Evolutionary conservation across 768 basidiomycete species (phyloP), one percentile per base, ranked within the genome.

Genomic region (Tulasnella sp.): DNA sequence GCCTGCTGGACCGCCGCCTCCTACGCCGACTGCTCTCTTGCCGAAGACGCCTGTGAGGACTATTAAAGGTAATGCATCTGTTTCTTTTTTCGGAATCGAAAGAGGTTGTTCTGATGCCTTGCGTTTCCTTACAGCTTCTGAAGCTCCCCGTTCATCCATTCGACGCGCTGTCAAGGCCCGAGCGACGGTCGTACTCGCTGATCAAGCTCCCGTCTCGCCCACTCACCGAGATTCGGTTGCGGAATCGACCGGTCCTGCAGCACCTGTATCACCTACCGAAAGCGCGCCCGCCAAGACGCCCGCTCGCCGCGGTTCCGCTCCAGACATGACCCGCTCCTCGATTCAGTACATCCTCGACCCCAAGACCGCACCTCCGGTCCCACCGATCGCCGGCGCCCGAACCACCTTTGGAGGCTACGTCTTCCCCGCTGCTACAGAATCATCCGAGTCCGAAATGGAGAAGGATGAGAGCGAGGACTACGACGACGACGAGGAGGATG

Each of bases 401-500:
- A 28, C 34, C 28, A 69, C 64, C 0, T 69, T 69, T 37, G 64
- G 64, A 28, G 64, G 64, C 4, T 69, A 69, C 34, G 64, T 69
- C 64, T 69, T 69, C 64, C 64, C 64, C 6, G 64, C 64, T 6
- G 31, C 64, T 12, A 14, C 64, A 5, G 64, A 69, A 14, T 69
- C 64, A 31, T 69, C 64, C 64, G 64, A 34, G 14, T 69, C 64
- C 31, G 64, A 64, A 24, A 31, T 34, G 28, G 60, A 69, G 64
- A 69, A 69, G 64, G 64, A 69, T 12, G 64, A 69, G 6, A 37
- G 64, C 64, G 64, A 37, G 16, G 64, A 69, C 9, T 28, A 31
- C 60, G 60, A 69, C 7, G 28, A 69, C 34, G 64, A 69, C 14
- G 74, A 75, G 40, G 74, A 75, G 5, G 74, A 75, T 3, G 74